Percentiles rank a stretch among this genome's conserved stretches.
phyloP scores from a whole-genome alignment of 768 basidiomycete genomes.

The Tricholoma saponaceum region DNA sequence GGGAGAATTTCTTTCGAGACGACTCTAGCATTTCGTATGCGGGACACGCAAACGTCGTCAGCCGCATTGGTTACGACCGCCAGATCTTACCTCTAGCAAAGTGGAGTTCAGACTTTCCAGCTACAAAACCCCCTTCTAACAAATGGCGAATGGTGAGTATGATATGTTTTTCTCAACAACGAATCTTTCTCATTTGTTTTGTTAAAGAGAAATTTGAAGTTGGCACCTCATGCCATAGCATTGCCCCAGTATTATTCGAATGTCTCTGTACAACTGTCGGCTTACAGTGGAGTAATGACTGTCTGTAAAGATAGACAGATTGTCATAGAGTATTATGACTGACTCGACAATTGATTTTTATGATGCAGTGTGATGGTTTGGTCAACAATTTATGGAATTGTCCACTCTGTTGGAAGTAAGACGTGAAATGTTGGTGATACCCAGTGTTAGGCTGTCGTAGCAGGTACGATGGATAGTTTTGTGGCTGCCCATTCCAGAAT shows the following conservation, averaged over 20 bases:
- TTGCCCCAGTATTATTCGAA: background rate
- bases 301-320: background rate
- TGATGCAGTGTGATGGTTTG: too few species aligned
- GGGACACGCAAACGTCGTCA: background rate
- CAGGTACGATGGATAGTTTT: too few species aligned
- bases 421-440: too few species aligned
- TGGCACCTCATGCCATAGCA: background rate
- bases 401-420: too few species aligned
- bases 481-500: too few species aligned
- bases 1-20: background rate
- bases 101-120: background rate
- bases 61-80: background rate
- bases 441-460: too few species aligned
- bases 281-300: background rate
- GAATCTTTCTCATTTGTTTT: background rate
- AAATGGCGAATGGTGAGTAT: background rate
- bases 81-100: background rate
- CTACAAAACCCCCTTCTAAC: background rate
- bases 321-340: background rate
- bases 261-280: background rate
- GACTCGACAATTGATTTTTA: background rate
- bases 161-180: background rate
- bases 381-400: too few species aligned
- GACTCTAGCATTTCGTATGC: background rate
- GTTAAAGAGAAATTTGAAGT: background rate